These are phyloP conservation scores for Thelonectria rubi DNA, from an alignment of 2,329 filamentous ascomycete genomes.

Conservation along the genomic window DNA sequence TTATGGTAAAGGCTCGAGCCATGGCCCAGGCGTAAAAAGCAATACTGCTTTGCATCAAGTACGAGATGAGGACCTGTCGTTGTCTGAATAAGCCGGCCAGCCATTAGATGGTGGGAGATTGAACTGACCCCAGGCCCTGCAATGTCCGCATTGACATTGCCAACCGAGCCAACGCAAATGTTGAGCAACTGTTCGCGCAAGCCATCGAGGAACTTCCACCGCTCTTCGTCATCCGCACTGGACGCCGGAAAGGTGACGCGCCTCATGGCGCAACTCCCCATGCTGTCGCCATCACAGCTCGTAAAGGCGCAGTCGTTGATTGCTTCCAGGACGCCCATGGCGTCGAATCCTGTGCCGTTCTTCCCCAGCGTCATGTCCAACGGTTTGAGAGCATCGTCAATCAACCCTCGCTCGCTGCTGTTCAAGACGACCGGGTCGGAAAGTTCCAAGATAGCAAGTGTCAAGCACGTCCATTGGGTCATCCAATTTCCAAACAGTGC, in stretches of 20 bases:
- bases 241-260: background rate
- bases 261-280: background rate
- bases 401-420: background rate
- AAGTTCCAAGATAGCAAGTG: background rate
- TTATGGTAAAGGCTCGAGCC: background rate
- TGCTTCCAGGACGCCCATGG: background rate
- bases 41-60: conserved; percentile 1
- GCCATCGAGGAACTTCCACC: background rate
- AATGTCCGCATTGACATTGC: conserved; percentile 1
- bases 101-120: background rate
- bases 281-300: conserved; percentile 1
- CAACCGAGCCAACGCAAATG: background rate
- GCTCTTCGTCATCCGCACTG: too few species aligned
- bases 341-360: background rate
- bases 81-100: background rate
- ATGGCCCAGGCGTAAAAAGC: background rate
- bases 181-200: too few species aligned
- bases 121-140: conserved; percentile 2
- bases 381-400: background rate
- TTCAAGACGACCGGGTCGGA: background rate
- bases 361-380: background rate
- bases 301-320: background rate
- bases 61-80: background rate
- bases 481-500: background rate
- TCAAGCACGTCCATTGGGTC: background rate